These are phyloP conservation scores for Agrocybe pediades DNA, from an alignment of 768 basidiomycete species.

Conservation along the genomic window DNA sequence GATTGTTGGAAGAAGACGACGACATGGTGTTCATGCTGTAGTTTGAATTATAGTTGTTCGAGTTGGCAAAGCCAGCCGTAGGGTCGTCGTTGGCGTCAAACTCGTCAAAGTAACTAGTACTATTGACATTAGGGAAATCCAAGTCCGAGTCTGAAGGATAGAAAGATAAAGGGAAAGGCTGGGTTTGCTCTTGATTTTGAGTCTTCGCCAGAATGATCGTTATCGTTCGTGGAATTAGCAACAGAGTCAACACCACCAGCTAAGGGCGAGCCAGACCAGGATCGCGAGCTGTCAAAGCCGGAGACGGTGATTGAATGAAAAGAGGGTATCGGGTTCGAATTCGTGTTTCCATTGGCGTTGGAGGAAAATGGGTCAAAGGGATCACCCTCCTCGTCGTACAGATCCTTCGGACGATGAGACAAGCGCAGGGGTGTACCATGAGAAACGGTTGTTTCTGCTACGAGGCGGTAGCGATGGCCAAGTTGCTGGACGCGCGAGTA, in stretches of 20 bases:
- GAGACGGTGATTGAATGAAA: conserved; percentile 67
- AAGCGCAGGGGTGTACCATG: conserved; percentile 73
- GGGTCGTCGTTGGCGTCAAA: not conserved
- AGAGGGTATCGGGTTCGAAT: conserved; percentile 43
- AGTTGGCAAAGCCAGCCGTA: not conserved
- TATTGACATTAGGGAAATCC: not conserved
- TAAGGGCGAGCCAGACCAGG: no score
- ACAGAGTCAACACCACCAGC: no score
- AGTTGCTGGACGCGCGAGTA: no score
- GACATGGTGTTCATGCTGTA: not conserved
- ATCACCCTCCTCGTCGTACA: conserved; percentile 74
- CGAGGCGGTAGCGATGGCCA: no score
- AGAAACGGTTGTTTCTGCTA: no score
- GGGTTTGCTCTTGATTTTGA: not conserved
- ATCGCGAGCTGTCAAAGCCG: conserved; percentile 46
- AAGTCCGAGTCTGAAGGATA: conserved; percentile 1
- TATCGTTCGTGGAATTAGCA: no score
- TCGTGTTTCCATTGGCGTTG: conserved; percentile 12
- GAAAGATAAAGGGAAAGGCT: not conserved
- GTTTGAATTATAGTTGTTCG: not conserved
- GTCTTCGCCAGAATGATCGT: no score
- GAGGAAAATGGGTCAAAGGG: conserved; percentile 79
- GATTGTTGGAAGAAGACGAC: not conserved
- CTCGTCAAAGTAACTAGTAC: not conserved
- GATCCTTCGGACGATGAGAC: conserved; percentile 53